Conservation (phyloP, 2,329 filamentous ascomycete species). For the Hymenoscyphus linearis region DNA sequence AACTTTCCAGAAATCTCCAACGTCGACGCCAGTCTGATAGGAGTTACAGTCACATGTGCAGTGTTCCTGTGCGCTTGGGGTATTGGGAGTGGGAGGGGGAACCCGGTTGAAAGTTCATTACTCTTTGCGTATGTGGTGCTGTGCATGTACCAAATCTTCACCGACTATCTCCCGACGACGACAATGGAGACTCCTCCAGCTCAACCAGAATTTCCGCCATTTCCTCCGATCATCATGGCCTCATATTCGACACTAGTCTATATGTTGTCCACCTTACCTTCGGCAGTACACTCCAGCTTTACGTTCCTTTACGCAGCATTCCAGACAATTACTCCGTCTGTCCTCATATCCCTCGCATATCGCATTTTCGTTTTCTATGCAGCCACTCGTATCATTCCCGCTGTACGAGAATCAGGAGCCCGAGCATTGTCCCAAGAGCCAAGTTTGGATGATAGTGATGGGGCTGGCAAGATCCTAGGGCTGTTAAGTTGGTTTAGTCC, state of each 20-base stretch:
- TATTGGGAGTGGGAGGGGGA: slow-evolving; percentile 88
- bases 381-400: slow-evolving; percentile 91
- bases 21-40: slow-evolving; percentile 86
- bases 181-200: slow-evolving; percentile 48
- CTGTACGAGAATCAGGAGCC: slow-evolving; percentile 81
- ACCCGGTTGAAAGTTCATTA: slow-evolving; percentile 89
- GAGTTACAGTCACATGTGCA: slow-evolving; percentile 84
- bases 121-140: slow-evolving; percentile 97
- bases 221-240: slow-evolving; percentile 97
- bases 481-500: slow-evolving; percentile 92
- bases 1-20: slow-evolving; percentile 92
- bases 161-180: slow-evolving; percentile 82
- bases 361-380: slow-evolving; percentile 93
- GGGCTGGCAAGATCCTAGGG: slow-evolving; percentile 72
- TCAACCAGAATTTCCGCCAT: slow-evolving; percentile 88
- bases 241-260: slow-evolving; percentile 91
- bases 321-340: slow-evolving; percentile 90
- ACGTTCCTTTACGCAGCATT: slow-evolving; percentile 87
- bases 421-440: slow-evolving; percentile 79
- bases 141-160: slow-evolving; percentile 98
- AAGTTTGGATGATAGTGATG: slow-evolving; percentile 77
- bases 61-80: slow-evolving; percentile 92
- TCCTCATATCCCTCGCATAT: slow-evolving; percentile 91
- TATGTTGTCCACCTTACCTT: slow-evolving; percentile 75
- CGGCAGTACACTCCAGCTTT: slow-evolving; percentile 75